These are phyloP conservation scores for Xylaria palmicola DNA, from an alignment of 495 filamentous ascomycete species.

Conservation along the genomic window DNA sequence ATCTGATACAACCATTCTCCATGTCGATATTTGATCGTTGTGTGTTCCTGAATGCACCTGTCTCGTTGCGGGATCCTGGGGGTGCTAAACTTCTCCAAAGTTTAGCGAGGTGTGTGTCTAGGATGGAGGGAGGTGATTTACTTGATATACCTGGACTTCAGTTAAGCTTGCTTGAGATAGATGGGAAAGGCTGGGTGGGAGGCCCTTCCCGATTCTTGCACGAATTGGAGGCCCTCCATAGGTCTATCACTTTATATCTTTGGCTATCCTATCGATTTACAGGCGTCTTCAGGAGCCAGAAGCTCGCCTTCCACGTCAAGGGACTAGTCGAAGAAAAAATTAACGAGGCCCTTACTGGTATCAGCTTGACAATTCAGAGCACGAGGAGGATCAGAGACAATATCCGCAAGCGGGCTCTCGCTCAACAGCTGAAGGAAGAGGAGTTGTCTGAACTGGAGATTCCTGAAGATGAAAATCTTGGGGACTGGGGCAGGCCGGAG, in stretches of 20 bases:
- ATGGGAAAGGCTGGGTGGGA: constrained; percentile 35
- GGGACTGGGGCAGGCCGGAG: constrained; percentile 20
- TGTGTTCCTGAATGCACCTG: constrained; percentile 71
- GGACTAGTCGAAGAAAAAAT: constrained; percentile 75
- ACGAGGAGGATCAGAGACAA: constrained; percentile 12
- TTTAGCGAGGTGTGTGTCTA: constrained; percentile 66
- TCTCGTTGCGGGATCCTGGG: constrained; percentile 34
- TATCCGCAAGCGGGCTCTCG: constrained; percentile 23
- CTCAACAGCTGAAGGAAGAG: constrained; percentile 11
- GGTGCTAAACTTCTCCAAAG: constrained; percentile 48
- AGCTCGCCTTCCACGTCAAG: constrained; percentile 79
- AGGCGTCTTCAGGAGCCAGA: constrained; percentile 76
- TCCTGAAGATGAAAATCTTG: constrained; percentile 25
- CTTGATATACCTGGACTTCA: constrained; percentile 63
- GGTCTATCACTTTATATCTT: constrained; percentile 75
- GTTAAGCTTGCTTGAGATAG: constrained; percentile 63
- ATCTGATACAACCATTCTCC: constrained; percentile 63
- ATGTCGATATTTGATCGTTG: constrained; percentile 71
- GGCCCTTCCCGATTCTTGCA: constrained; percentile 54
- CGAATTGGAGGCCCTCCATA: constrained; percentile 74
- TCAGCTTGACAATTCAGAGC: constrained; percentile 25
- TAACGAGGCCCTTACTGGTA: constrained; percentile 56
- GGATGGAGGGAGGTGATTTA: constrained; percentile 60
- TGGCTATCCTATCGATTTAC: constrained; percentile 77
- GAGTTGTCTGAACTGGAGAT: constrained; percentile 14